Evolutionary conservation across 495 filamentous ascomycete genomes (phyloP).

Genomic region (Trichoderma erinaceum): DNA sequence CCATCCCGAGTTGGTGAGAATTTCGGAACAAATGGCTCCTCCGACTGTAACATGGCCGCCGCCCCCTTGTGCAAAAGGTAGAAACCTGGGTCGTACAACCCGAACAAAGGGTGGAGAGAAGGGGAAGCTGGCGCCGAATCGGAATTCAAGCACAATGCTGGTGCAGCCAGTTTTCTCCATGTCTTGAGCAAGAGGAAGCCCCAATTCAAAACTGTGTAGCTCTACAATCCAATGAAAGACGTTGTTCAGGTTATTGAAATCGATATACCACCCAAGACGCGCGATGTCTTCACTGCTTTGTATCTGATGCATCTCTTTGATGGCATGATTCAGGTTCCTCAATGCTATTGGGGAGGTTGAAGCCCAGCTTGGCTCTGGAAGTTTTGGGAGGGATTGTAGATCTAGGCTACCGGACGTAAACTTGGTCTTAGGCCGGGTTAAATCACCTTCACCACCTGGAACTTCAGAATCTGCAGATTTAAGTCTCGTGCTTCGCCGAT

Average conservation of each 20-base stretch:
- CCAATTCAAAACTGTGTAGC: conserved; percentile 71
- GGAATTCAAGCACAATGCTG: conserved; percentile 74
- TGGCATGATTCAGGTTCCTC: conserved; percentile 55
- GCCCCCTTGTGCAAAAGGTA: conserved; percentile 62
- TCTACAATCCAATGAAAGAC: conserved; percentile 93
- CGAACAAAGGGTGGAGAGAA: conserved; percentile 80
- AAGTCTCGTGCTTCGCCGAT: background rate
- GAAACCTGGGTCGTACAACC: conserved; percentile 74
- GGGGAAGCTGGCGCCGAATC: conserved; percentile 69
- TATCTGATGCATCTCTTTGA: conserved; percentile 52
- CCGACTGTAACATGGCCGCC: conserved; percentile 88
- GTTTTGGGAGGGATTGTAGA: conserved; percentile 45
- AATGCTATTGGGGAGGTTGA: conserved; percentile 32
- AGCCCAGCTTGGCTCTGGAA: conserved; percentile 65
- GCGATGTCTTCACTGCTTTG: conserved; percentile 40
- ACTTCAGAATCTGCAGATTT: conserved; percentile 7
- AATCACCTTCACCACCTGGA: no score
- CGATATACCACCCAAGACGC: conserved; percentile 73
- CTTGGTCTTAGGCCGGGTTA: no score
- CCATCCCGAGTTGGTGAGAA: conserved; percentile 84
- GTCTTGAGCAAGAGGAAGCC: conserved; percentile 66
- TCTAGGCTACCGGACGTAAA: conserved; percentile 63
- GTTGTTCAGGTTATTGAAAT: conserved; percentile 51
- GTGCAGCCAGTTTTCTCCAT: conserved; percentile 56
- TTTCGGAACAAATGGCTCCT: conserved; percentile 87